Evolutionary conservation across 352 stramenopile genomes (phyloP).

Genomic region (Pythium pyrilobum): DNA sequence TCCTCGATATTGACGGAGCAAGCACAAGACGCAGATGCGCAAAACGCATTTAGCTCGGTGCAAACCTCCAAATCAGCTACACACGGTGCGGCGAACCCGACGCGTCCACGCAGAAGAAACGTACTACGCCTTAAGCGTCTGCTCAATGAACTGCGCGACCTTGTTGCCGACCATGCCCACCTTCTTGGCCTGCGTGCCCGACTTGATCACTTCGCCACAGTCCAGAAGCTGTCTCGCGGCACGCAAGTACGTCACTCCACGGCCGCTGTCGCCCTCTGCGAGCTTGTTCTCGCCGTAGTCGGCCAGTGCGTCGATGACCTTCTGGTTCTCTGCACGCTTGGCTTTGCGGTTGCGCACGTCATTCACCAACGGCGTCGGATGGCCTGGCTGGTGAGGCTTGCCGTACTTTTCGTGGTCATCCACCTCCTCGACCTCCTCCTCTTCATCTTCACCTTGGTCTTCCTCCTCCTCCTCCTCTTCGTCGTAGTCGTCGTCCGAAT

Average conservation of each 20-base stretch:
- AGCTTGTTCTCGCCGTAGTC: constrained; percentile 56
- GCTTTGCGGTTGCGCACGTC: constrained; percentile 42
- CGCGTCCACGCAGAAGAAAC: no score
- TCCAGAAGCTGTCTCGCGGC: constrained; percentile 49
- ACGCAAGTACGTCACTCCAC: constrained; percentile 57
- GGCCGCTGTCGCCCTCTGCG: constrained; percentile 44
- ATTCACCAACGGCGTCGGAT: constrained; percentile 39
- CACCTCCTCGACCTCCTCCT: constrained; percentile 28
- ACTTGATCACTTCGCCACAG: constrained; percentile 41
- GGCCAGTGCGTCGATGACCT: constrained; percentile 53
- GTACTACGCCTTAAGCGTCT: constrained; percentile 21
- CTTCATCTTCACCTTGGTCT: constrained; percentile 24
- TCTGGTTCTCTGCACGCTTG: constrained; percentile 46
- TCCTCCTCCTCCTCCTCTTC: constrained; percentile 41
- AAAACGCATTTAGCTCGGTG: no score
- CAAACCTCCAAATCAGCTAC: no score
- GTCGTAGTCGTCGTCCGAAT: constrained; percentile 58
- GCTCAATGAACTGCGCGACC: constrained; percentile 52
- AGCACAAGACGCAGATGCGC: no score
- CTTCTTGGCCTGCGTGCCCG: constrained; percentile 41
- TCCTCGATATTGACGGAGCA: no score
- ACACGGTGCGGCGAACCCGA: background rate
- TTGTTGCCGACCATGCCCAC: constrained; percentile 58
- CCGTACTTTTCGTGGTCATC: constrained; percentile 18
- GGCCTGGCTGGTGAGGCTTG: constrained; percentile 12